Evolutionary conservation across 2,329 filamentous ascomycete genomes (phyloP).

Genomic region (Sclerotinia trifoliorum): DNA sequence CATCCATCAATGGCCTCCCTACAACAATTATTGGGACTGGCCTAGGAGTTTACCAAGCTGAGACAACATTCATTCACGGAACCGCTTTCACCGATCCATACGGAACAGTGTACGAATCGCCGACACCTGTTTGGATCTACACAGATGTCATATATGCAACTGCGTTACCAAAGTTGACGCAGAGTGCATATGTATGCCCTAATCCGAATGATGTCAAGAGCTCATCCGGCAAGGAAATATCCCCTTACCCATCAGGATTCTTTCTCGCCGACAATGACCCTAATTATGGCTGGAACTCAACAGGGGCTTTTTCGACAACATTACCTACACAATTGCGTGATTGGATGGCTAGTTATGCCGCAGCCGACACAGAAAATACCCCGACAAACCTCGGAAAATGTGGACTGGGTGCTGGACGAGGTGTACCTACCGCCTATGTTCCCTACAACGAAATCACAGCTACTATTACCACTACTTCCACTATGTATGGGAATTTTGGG

Average conservation of each 20-base stretch:
- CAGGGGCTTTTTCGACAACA: constrained; percentile 15
- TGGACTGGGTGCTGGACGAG: constrained; percentile 21
- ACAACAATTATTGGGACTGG: constrained; percentile 21
- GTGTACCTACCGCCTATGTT: constrained; percentile 27
- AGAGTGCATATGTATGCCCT: constrained; percentile 20
- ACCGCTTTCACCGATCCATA: constrained; percentile 29
- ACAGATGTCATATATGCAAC: constrained; percentile 17
- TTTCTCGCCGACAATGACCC: constrained; percentile 18
- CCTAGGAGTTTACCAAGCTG: constrained; percentile 18
- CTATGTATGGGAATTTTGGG: constrained; percentile 21
- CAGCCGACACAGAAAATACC: neutral
- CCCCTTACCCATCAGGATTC: constrained; percentile 24
- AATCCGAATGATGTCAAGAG: neutral
- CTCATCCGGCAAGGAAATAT: constrained; percentile 13
- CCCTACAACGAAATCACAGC: constrained; percentile 24
- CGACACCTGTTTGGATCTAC: constrained; percentile 27
- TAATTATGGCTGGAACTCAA: constrained; percentile 13
- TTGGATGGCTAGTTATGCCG: constrained; percentile 25
- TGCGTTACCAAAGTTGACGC: neutral
- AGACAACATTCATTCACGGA: constrained; percentile 23
- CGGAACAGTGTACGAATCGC: constrained; percentile 25
- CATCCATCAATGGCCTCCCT: constrained; percentile 17
- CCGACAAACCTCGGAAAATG: constrained; percentile 22
- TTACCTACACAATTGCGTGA: constrained; percentile 22
- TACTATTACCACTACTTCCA: constrained; percentile 15